phyloP scores from a whole-genome alignment of 768 basidiomycete genomes.

The Suillus lakei region DNA sequence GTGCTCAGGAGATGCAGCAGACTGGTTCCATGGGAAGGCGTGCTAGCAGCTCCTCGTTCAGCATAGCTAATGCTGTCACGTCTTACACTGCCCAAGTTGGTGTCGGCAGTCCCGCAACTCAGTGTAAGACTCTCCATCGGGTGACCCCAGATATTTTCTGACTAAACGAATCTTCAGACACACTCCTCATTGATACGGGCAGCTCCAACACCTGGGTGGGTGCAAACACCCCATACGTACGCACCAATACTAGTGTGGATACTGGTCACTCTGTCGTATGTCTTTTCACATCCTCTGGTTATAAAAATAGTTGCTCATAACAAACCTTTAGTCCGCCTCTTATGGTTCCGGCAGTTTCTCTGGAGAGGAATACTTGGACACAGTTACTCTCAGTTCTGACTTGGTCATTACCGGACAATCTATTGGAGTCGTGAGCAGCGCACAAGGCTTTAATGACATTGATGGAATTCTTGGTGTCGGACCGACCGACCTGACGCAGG shows the following conservation, averaged over 20 bases:
- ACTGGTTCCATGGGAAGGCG: slow-evolving; percentile 10
- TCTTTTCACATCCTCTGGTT: not conserved
- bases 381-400: slow-evolving; percentile 16
- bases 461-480: slow-evolving; percentile 46
- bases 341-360: slow-evolving; percentile 26
- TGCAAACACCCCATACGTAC: slow-evolving; percentile 23
- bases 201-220: slow-evolving; percentile 39
- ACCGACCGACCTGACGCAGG: slow-evolving; percentile 36
- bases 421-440: slow-evolving; percentile 39
- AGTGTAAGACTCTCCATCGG: slow-evolving; percentile 25
- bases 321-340: slow-evolving; percentile 9
- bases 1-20: slow-evolving; percentile 18
- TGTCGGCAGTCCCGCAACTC: slow-evolving; percentile 29
- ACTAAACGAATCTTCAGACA: slow-evolving; percentile 20
- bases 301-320: slow-evolving; percentile 11
- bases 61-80: slow-evolving; percentile 22
- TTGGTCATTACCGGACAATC: slow-evolving; percentile 33
- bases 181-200: slow-evolving; percentile 36
- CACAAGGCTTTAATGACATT: slow-evolving; percentile 31
- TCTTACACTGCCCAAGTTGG: slow-evolving; percentile 33
- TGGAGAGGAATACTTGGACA: slow-evolving; percentile 24
- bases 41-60: slow-evolving; percentile 3
- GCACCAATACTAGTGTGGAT: slow-evolving; percentile 19
- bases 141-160: not conserved
- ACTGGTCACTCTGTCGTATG: slow-evolving; percentile 26